These are phyloP conservation scores for Axilococcus clingmanii DNA, from an alignment of 139 green algal species.

Conservation along the genomic window DNA sequence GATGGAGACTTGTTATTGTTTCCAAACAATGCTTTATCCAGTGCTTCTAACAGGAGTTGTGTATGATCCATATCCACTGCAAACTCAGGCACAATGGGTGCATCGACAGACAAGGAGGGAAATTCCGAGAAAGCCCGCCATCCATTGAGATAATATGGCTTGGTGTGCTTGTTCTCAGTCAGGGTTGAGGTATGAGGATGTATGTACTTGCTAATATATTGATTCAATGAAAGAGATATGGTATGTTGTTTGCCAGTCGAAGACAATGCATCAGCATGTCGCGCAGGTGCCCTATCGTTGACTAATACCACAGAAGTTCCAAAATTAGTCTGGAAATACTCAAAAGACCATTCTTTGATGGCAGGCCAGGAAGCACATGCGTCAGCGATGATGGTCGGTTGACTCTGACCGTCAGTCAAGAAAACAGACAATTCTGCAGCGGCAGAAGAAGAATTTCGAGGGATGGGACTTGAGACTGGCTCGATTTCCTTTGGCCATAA, in stretches of 20 bases:
- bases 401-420: not conserved
- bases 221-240: not conserved
- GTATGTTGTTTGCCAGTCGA: not conserved
- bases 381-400: not conserved
- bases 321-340: not conserved
- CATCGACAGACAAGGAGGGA: not conserved
- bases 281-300: slow-evolving; percentile 3
- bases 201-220: slow-evolving; percentile 5
- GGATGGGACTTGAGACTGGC: not conserved
- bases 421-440: not conserved
- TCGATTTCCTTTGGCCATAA: no score
- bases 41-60: not conserved
- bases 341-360: not conserved
- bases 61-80: slow-evolving; percentile 2
- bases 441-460: not conserved
- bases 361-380: not conserved
- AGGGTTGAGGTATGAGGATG: not conserved
- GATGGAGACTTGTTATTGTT: not conserved
- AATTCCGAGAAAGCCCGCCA: slow-evolving; percentile 4
- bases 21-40: not conserved
- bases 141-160: slow-evolving; percentile 7
- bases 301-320: not conserved
- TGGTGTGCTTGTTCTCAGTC: not conserved
- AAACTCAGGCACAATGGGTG: not conserved
- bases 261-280: slow-evolving; percentile 3